Evolutionary conservation across 495 filamentous ascomycete species (phyloP).

Genomic region (Aspergillus taichungensis): DNA sequence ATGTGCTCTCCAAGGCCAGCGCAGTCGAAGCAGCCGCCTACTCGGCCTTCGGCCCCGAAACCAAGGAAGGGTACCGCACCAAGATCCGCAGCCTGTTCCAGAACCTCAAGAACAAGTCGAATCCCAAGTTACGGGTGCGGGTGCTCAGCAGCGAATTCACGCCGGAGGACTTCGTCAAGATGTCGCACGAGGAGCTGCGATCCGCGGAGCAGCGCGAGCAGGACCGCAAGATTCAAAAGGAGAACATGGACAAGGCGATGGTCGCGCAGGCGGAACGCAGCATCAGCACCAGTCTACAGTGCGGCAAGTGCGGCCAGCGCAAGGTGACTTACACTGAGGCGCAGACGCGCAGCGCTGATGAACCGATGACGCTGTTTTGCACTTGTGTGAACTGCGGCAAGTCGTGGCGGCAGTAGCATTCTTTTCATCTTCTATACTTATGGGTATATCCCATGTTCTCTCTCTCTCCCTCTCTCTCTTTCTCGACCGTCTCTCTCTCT

Average conservation of each 20-base stretch:
- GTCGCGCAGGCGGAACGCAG: conserved; percentile 81
- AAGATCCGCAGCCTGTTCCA: conserved; percentile 89
- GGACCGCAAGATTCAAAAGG: conserved; percentile 63
- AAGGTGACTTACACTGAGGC: conserved; percentile 94
- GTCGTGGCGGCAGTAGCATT: conserved; percentile 37
- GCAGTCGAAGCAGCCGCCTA: conserved; percentile 69
- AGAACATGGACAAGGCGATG: conserved; percentile 94
- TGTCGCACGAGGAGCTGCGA: conserved; percentile 70
- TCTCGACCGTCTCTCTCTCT: background rate
- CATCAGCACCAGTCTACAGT: conserved; percentile 77
- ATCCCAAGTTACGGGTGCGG: conserved; percentile 61
- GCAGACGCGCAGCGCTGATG: conserved; percentile 91
- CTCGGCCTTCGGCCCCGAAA: conserved; percentile 54
- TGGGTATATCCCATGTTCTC: too few species aligned
- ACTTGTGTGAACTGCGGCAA: conserved; percentile 45
- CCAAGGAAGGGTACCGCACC: conserved; percentile 59
- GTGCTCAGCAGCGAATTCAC: conserved; percentile 67
- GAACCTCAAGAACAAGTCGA: conserved; percentile 88
- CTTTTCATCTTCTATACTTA: conserved; percentile 1
- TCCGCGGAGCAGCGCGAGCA: conserved; percentile 57
- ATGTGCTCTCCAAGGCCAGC: conserved; percentile 57
- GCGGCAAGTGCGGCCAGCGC: conserved; percentile 81
- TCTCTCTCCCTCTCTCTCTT: background rate
- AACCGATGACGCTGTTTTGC: conserved; percentile 39
- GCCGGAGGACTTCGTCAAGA: conserved; percentile 62